Conservation (phyloP, 345 rosid genomes). For the Populus deltoides region DNA sequence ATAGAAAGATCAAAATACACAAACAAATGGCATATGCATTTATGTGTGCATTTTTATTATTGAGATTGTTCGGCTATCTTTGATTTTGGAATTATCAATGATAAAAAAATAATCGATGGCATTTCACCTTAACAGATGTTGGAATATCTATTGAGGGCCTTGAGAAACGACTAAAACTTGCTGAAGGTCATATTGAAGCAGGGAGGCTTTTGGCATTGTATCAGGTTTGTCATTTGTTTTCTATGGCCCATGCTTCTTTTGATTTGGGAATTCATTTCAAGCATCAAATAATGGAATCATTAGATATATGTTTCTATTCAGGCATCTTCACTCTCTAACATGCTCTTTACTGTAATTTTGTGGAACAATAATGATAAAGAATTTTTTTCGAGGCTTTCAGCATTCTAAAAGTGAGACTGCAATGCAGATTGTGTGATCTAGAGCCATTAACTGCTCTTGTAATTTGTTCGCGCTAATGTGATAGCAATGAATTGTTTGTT, state of each 20-base stretch:
- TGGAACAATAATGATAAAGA: neutral
- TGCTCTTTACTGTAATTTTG: neutral
- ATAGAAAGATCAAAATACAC: neutral
- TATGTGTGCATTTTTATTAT: neutral
- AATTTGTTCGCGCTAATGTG: neutral
- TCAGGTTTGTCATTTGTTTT: conserved; percentile 52
- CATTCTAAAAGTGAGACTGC: neutral
- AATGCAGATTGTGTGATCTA: neutral
- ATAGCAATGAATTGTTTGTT: conserved; percentile 13
- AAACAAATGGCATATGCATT: neutral
- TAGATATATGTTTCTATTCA: neutral
- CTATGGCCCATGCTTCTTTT: conserved; percentile 4
- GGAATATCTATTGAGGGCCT: conserved; percentile 40
- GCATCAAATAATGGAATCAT: neutral
- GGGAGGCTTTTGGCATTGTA: conserved; percentile 82
- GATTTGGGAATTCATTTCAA: neutral
- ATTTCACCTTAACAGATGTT: conserved; percentile 36
- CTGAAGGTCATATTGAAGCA: conserved; percentile 87
- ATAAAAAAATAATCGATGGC: conserved; percentile 10
- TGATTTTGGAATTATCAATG: conserved; percentile 11
- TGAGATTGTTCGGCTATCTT: neutral
- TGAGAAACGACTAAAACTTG: conserved; percentile 63
- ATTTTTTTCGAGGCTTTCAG: neutral
- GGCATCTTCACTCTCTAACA: neutral
- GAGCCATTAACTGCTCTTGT: neutral